Percentiles rank a stretch among this genome's conserved stretches.
phyloP scores from a whole-genome alignment of 495 filamentous ascomycete genomes.

The Aspergillus sclerotiicarbonarius region DNA sequence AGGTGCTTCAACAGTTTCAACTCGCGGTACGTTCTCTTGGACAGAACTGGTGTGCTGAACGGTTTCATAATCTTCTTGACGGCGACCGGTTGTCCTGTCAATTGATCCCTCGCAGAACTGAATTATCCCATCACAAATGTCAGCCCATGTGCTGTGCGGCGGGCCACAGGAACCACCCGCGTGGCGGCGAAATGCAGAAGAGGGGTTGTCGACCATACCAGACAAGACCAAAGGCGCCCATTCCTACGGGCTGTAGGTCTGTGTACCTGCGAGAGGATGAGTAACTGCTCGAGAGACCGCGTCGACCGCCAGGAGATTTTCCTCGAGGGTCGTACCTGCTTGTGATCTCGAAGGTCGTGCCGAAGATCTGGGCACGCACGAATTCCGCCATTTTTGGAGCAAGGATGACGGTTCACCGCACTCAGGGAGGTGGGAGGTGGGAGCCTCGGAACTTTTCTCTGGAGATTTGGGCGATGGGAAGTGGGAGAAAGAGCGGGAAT shows the following conservation, averaged over 20 bases:
- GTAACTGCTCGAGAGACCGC: neutral
- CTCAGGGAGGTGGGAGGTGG: neutral
- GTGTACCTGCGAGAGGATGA: slow-evolving; percentile 68
- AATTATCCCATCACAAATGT: slow-evolving; percentile 1
- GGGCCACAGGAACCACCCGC: slow-evolving; percentile 4
- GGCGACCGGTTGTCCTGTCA: slow-evolving; percentile 90
- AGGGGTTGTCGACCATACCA: slow-evolving; percentile 61
- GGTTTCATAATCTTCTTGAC: slow-evolving; percentile 99
- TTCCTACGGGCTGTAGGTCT: slow-evolving; percentile 95
- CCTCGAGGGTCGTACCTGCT: slow-evolving; percentile 65
- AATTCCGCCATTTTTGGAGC: slow-evolving; percentile 86
- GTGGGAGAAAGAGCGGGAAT: slow-evolving; percentile 1
- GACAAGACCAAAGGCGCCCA: slow-evolving; percentile 97
- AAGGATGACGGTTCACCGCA: slow-evolving; percentile 16
- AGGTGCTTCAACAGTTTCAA: slow-evolving; percentile 96
- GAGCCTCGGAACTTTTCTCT: neutral
- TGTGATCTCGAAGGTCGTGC: slow-evolving; percentile 99
- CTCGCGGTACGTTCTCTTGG: slow-evolving; percentile 96
- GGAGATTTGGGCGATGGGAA: neutral
- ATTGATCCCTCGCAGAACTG: slow-evolving; percentile 95
- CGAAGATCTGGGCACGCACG: slow-evolving; percentile 98
- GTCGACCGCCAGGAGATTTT: neutral
- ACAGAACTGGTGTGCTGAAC: slow-evolving; percentile 95
- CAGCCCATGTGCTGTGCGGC: neutral
- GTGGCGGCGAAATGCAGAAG: slow-evolving; percentile 16